These are phyloP conservation scores for Medicago ruthenica DNA, from an alignment of 306 rosid genomes.

Conservation along the genomic window DNA sequence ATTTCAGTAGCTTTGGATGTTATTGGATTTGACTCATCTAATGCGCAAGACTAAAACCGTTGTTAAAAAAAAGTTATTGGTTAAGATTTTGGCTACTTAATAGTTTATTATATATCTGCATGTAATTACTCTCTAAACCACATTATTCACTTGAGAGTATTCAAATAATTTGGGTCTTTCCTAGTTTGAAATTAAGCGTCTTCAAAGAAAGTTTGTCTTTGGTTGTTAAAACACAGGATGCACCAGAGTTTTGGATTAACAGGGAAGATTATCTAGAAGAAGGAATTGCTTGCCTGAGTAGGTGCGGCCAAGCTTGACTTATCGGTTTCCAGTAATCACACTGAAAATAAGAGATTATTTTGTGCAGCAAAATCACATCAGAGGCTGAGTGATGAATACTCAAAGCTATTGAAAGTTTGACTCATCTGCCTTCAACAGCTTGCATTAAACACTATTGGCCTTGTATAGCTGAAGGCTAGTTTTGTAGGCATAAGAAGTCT, in stretches of 20 bases:
- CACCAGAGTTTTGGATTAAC: constrained; percentile 98
- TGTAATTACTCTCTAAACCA: not conserved
- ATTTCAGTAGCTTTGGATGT: constrained; percentile 9
- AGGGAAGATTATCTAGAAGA: constrained; percentile 98
- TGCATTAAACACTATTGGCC: constrained; percentile 29
- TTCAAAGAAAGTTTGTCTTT: constrained; percentile 44
- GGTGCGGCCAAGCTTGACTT: constrained; percentile 88
- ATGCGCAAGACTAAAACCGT: not conserved
- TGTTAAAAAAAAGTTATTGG: not conserved
- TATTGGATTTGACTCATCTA: constrained; percentile 9
- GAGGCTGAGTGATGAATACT: constrained; percentile 43
- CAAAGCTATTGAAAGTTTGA: constrained; percentile 43
- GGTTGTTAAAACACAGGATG: constrained; percentile 73
- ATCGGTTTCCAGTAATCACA: constrained; percentile 40
- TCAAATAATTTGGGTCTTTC: constrained; percentile 14
- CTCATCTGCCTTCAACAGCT: constrained; percentile 41
- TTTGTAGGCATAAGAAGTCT: constrained; percentile 37
- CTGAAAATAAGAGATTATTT: constrained; percentile 37
- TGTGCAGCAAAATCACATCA: constrained; percentile 41
- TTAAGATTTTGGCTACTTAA: no score
- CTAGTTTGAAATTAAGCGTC: constrained; percentile 18
- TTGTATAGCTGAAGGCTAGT: constrained; percentile 39
- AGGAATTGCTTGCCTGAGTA: constrained; percentile 85
- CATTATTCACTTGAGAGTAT: not conserved
- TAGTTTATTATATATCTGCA: no score